Percentiles rank a stretch among this genome's conserved stretches.
Evolutionary conservation across 805 yeast species (phyloP).

Genomic region (Huiozyma sinensis): DNA sequence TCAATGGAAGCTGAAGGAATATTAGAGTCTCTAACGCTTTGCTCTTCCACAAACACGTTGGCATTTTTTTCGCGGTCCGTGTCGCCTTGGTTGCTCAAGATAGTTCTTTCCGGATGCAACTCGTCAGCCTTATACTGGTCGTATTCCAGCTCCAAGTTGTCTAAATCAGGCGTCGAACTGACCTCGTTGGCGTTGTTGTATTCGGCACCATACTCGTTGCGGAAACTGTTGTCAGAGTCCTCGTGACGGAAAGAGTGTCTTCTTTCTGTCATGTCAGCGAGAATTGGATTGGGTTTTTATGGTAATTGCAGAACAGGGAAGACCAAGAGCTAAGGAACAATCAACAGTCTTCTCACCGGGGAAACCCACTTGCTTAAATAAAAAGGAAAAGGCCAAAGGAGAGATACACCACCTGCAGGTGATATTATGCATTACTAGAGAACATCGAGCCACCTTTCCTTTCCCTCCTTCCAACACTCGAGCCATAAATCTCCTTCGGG

Average conservation of each 20-base stretch:
- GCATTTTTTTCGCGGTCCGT: background rate
- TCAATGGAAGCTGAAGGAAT: background rate
- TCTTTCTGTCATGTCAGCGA: constrained; percentile 2
- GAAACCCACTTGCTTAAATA: too few relatives aligned
- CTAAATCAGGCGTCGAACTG: constrained; percentile 9
- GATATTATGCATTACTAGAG: too few relatives aligned
- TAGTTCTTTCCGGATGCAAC: background rate
- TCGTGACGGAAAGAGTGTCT: background rate
- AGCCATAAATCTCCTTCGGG: too few relatives aligned
- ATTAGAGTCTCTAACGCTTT: background rate
- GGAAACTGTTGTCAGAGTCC: background rate
- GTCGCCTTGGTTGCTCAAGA: background rate
- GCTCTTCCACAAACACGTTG: background rate
- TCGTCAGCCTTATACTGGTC: constrained; percentile 17
- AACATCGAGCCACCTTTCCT: too few relatives aligned
- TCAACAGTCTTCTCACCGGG: too few relatives aligned
- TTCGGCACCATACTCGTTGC: background rate
- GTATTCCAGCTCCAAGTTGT: constrained; percentile 22
- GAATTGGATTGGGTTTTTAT: too few relatives aligned
- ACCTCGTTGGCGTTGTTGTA: background rate
- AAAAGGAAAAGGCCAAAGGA: too few relatives aligned
- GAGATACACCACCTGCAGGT: too few relatives aligned
- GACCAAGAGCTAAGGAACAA: too few relatives aligned
- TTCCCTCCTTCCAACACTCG: too few relatives aligned
- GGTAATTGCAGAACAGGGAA: too few relatives aligned